Conservation (phyloP, 2,329 filamentous ascomycete species). For the Fusarium sp. region DNA sequence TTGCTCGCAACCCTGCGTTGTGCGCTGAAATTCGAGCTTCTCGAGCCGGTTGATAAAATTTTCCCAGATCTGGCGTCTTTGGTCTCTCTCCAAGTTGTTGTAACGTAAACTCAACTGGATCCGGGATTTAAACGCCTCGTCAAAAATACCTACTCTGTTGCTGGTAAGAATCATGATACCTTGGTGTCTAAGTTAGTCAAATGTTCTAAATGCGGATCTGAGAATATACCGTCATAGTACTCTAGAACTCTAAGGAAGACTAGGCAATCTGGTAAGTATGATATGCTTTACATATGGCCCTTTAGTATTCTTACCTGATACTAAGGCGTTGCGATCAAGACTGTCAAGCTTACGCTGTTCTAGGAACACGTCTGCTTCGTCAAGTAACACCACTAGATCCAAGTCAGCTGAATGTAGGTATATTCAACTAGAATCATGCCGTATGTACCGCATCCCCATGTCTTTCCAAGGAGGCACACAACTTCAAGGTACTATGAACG, state of each 20-base stretch:
- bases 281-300: accelerated
- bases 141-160: neutral
- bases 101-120: neutral
- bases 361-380: constrained; percentile 18
- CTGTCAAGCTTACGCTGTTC: neutral
- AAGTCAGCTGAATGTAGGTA: accelerated
- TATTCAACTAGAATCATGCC: accelerated
- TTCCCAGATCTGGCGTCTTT: neutral
- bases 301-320: accelerated
- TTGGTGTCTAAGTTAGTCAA: accelerated
- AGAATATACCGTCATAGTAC: neutral
- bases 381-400: neutral
- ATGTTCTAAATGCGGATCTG: accelerated
- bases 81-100: accelerated
- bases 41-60: neutral
- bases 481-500: neutral
- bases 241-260: neutral
- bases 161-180: neutral
- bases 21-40: neutral
- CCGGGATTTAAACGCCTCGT: neutral
- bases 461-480: neutral
- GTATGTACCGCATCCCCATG: constrained; percentile 4
- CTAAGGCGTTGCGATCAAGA: neutral
- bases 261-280: accelerated
- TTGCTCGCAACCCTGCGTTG: accelerated